Evolutionary conservation across 1,284 basidiomycete genomes (phyloP).

Genomic region (Cryptococcus hybrid): DNA sequence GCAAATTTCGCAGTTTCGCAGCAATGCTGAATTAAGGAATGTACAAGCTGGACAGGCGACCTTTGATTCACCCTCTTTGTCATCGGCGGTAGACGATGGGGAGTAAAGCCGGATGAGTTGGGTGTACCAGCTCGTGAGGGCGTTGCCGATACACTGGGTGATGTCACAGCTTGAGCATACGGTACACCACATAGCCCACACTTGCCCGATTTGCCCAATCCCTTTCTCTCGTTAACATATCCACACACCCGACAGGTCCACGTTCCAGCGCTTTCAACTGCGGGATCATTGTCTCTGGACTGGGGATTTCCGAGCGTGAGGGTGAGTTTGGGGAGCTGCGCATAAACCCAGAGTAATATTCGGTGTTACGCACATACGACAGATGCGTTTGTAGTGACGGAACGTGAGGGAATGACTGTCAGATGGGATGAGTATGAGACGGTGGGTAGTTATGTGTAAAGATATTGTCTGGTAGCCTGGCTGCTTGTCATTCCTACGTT

Average conservation of each 20-base stretch:
- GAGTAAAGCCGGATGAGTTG: background rate
- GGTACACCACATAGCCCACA: conserved; percentile 67
- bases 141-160: background rate
- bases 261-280: background rate
- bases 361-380: conserved; percentile 68
- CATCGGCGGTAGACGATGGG: background rate
- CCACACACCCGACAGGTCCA: conserved; percentile 89
- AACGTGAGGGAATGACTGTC: conserved; percentile 40
- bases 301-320: conserved; percentile 57
- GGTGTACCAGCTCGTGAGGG: background rate
- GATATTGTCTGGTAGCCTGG: conserved; percentile 63
- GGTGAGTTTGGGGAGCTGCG: conserved; percentile 88
- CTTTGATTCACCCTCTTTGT: conserved; percentile 11
- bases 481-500: conserved; percentile 67
- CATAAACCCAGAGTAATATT: conserved; percentile 90
- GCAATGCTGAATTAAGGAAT: conserved; percentile 80
- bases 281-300: background rate
- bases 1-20: conserved; percentile 84
- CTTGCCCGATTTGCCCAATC: conserved; percentile 36
- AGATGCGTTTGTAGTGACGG: conserved; percentile 63
- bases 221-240: conserved; percentile 64
- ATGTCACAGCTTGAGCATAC: conserved; percentile 3
- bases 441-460: conserved; percentile 78
- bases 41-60: conserved; percentile 83
- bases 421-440: conserved; percentile 51